Evolutionary conservation across 2,329 filamentous ascomycete species (phyloP).

Genomic region (Xylaria polymorpha): DNA sequence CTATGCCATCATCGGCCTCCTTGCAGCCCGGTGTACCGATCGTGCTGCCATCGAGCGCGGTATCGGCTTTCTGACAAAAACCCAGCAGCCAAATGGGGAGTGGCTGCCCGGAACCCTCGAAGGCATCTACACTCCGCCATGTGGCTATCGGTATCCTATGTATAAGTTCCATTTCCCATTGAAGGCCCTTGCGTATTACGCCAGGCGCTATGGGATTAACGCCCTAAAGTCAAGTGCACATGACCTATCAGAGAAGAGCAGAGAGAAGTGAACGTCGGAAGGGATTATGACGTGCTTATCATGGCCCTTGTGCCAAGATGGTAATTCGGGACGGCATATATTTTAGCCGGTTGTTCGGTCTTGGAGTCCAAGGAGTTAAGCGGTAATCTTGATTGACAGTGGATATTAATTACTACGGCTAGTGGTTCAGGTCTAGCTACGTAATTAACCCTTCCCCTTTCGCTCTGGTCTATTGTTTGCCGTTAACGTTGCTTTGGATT

Average conservation of each 20-base stretch:
- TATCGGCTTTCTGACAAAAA: constrained; percentile 1
- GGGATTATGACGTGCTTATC: too few relatives aligned
- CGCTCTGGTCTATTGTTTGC: too few relatives aligned
- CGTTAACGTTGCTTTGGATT: too few relatives aligned
- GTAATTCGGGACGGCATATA: too few relatives aligned
- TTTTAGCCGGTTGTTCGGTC: too few relatives aligned
- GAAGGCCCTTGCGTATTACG: constrained; percentile 13
- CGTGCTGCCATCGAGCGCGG: constrained; percentile 14
- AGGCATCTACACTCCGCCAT: constrained; percentile 15
- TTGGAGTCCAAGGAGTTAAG: too few relatives aligned
- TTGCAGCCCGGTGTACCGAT: constrained; percentile 20
- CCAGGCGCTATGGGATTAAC: constrained; percentile 15
- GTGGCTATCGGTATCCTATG: constrained; percentile 25
- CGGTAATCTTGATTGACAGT: too few relatives aligned
- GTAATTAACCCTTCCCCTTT: too few relatives aligned
- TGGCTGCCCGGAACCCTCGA: constrained; percentile 24
- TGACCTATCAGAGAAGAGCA: neutral
- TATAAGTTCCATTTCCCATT: constrained; percentile 32
- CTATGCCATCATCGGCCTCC: constrained; percentile 16
- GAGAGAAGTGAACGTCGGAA: neutral
- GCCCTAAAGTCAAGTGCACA: neutral
- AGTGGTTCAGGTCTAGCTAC: too few relatives aligned
- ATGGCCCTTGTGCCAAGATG: too few relatives aligned
- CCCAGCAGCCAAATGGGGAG: constrained; percentile 20
- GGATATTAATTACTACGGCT: too few relatives aligned